Evolutionary conservation across 257 asterid species (phyloP), one percentile per base, ranked within the genome.

Genomic region (Rhazya stricta): DNA sequence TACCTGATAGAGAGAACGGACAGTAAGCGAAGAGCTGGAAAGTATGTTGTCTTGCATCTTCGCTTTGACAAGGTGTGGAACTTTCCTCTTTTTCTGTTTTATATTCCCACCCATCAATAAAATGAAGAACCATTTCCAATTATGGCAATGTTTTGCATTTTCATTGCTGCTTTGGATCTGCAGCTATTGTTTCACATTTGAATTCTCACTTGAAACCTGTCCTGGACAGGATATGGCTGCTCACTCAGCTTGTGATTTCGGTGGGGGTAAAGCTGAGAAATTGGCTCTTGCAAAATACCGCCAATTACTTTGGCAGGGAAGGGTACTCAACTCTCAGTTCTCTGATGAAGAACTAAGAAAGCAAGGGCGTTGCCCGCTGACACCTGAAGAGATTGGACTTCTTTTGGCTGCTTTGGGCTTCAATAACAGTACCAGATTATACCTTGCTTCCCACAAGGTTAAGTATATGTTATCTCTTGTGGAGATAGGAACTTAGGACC

Each of bases 371-470:
- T 93, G 98, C 83, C 98, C 97, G 0, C 71, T 93, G 87, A 93
- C 98, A 67, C 98, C 98, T 0, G 98, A 91, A 86, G 98, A 93
- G 85, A 91, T 93, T 76, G 98, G 97, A 77, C 83, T 93, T 81
- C 84, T 93, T 81, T 85, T 93, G 67, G 95, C 98, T 66, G 97
- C 96, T 79, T 83, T 93, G 83, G 98, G 98, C 74, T 93, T 93
- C 19, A 88, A 88, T 86, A 93, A 91, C 81, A 80, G n/a, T 53
- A 93, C 98, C 76, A 92, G 91, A 37, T 83, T 93, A 73, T 90
- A 89, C 83, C 93, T 92, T 78, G 96, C 98, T 67, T 88, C 97
- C 76, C 98, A 93, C 75, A 93, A 93, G 98, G 98, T 93, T 61
- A 30, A 66, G 12, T 32, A 29, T 25, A 56, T 50, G 8, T 73